phyloP scores from a whole-genome alignment of 306 rosid genomes.

The Cyamopsis tetragonoloba region DNA sequence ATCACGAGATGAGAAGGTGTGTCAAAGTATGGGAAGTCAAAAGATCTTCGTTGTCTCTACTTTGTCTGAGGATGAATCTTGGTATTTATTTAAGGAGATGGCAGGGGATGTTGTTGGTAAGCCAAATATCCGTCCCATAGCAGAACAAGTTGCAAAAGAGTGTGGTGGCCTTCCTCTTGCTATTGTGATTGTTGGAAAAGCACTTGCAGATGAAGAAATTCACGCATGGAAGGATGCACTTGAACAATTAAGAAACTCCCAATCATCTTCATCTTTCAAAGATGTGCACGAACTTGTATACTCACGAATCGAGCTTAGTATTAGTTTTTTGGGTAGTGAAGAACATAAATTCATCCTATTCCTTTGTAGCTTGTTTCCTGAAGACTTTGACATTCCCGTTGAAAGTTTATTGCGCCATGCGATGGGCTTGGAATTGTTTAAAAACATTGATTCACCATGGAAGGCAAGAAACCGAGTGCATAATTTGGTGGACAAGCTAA shows the following conservation, averaged over 20 bases:
- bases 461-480: constrained; percentile 24
- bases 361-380: constrained; percentile 24
- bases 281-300: not conserved
- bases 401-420: constrained; percentile 11
- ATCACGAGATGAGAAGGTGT: constrained; percentile 27
- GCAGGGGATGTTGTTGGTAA: not conserved
- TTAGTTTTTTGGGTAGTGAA: not conserved
- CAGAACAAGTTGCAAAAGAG: constrained; percentile 18
- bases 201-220: not conserved
- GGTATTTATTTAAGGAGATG: constrained; percentile 16
- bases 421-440: constrained; percentile 19
- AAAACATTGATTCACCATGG: not conserved
- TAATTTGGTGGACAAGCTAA: constrained; percentile 8
- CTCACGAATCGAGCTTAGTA: constrained; percentile 6
- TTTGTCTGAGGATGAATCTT: constrained; percentile 1
- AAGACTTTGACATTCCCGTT: constrained; percentile 19
- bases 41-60: not conserved
- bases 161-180: constrained; percentile 46
- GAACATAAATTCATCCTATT: constrained; percentile 15
- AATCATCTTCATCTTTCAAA: not conserved
- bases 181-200: constrained; percentile 28
- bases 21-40: constrained; percentile 2
- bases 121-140: not conserved
- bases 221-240: constrained; percentile 22
- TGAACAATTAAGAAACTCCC: not conserved